Base-by-base conservation (phyloP, 2,329 filamentous ascomycete species). In the Xylariaceae sp. region DNA sequence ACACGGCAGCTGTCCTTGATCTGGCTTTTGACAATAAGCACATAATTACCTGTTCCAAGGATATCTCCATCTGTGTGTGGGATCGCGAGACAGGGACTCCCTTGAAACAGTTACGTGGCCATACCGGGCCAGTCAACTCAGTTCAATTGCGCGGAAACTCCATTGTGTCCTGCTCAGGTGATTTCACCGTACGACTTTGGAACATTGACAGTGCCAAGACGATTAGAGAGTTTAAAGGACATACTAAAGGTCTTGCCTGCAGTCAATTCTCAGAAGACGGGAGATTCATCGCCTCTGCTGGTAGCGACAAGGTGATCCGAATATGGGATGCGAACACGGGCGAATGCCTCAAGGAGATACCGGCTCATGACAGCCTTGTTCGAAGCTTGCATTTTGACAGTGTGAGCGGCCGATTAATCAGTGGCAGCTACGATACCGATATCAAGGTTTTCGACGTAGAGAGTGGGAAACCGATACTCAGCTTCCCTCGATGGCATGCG, bases 11-110 rank as follows among this genome's bases (percentile, higher is more conserved):
- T 41, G 91, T 98, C 32, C 78, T 98, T 12, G 93, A 98, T 63
- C 83, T 98, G 8, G 92, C 89, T 54, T 92, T 98, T 54, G 90
- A 98, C 64, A 81, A 89, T 53, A 84, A 85, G 57, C 86, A 95
- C 67, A 96, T 98, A 59, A 86, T 97, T 40, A 96, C 92, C 5
- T 98, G 93, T 73, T 95, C 89, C 64, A 98, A 98, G 68, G 93
- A 98, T 67, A 83, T 85, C 33, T 91, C 80, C 52, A 95, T 98
- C 62, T 94, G 91, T 62, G 83, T 98, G 20, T 97, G 92, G 92
- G 88, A 95, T 61, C 87, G 93, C 37, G 71, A 79, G 44, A 93
- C 88, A 0, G 88, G 89, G 27, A 70, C 72, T 8, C 74, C 94
- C 37, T 68, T 95, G 38, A 88, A 87, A 59, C 86, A 88, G 59